Evolutionary conservation across 2,329 filamentous ascomycete species (phyloP).

Genomic region (Pezicula carpinea): DNA sequence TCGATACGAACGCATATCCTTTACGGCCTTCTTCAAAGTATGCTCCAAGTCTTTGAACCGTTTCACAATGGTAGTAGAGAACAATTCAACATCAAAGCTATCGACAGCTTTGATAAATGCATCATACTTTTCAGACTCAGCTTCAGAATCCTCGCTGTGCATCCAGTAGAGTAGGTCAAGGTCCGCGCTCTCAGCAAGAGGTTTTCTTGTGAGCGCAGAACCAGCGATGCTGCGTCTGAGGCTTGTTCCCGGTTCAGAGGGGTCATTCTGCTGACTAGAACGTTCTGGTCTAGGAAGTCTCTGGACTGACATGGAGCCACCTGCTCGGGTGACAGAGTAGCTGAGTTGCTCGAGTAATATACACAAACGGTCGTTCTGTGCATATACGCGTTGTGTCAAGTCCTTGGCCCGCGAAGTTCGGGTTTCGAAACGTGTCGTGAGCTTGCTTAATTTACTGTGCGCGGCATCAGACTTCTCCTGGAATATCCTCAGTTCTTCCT

Average conservation of each 20-base stretch:
- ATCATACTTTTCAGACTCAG: conserved; percentile 69
- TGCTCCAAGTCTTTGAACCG: conserved; percentile 92
- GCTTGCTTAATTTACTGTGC: conserved; percentile 45
- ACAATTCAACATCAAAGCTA: conserved; percentile 77
- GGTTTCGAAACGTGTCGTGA: conserved; percentile 58
- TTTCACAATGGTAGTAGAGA: conserved; percentile 80
- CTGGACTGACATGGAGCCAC: conserved; percentile 69
- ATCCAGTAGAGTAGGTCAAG: conserved; percentile 80
- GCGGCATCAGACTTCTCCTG: conserved; percentile 58
- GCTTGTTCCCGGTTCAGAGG: conserved; percentile 50
- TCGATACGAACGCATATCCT: conserved; percentile 79
- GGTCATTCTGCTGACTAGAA: conserved; percentile 49
- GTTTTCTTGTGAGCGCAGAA: conserved; percentile 43
- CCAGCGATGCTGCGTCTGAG: conserved; percentile 47
- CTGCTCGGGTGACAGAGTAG: conserved; percentile 73
- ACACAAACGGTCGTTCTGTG: conserved; percentile 78
- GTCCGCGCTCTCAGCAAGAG: conserved; percentile 58
- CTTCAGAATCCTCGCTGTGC: conserved; percentile 57
- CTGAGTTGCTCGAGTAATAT: conserved; percentile 82
- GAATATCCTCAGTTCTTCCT: conserved; percentile 68
- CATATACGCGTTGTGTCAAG: conserved; percentile 75
- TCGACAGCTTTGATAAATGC: conserved; percentile 70
- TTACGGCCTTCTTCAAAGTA: conserved; percentile 87
- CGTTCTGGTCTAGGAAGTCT: conserved; percentile 61
- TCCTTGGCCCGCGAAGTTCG: conserved; percentile 74